Evolutionary conservation across 2,329 filamentous ascomycete genomes (phyloP).

Genomic region (Pyrenochaeta sp.): DNA sequence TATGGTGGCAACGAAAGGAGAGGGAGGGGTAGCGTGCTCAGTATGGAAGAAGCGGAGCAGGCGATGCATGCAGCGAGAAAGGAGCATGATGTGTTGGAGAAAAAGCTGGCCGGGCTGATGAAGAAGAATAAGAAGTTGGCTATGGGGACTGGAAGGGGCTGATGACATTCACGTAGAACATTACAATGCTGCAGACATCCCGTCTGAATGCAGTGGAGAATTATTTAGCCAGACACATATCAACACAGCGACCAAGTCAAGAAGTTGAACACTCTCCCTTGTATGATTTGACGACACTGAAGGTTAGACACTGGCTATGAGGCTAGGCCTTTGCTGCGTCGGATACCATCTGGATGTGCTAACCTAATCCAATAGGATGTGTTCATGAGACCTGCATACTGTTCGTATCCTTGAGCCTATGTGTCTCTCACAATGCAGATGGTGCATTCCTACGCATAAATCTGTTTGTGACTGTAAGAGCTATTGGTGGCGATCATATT

Average conservation of each 20-base stretch:
- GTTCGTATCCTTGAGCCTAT: neutral
- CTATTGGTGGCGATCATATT: neutral
- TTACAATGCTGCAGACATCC: neutral
- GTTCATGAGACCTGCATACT: neutral
- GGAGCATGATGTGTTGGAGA: slow-evolving; percentile 48
- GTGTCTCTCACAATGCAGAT: neutral
- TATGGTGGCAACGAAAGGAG: slow-evolving; percentile 10
- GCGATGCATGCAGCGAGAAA: slow-evolving; percentile 46
- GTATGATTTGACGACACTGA: no score
- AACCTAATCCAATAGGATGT: neutral
- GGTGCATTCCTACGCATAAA: neutral
- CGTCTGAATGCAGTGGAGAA: neutral
- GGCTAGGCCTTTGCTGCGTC: neutral
- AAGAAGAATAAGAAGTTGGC: slow-evolving; percentile 49
- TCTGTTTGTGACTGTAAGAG: neutral
- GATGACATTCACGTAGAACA: neutral
- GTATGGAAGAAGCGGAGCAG: slow-evolving; percentile 47
- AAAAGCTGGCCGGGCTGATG: slow-evolving; percentile 45
- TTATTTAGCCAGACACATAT: neutral
- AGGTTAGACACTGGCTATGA: no score
- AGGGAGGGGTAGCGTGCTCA: slow-evolving; percentile 39
- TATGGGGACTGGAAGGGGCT: slow-evolving; percentile 4
- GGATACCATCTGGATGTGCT: neutral
- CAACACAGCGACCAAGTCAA: no score
- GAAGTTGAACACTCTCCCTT: no score